Base-by-base conservation (phyloP, 2,329 filamentous ascomycete genomes). In the Lasiodiplodia citricola region DNA sequence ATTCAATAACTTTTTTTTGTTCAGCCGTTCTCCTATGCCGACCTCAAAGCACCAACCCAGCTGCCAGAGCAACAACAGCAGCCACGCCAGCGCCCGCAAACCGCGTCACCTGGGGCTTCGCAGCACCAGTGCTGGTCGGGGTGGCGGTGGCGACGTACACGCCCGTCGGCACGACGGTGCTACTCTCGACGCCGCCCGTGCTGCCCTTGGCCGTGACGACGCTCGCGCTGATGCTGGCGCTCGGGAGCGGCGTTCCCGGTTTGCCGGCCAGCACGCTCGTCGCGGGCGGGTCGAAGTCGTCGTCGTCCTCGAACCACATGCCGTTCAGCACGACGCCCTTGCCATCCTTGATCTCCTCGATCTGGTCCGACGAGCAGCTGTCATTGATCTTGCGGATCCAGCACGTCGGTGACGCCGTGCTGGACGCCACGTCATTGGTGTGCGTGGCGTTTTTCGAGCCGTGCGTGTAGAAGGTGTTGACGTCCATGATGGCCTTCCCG, bases 361-460 rank as follows among this genome's bases (percentile, higher is more conserved):
- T 80, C 73, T 88, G 81, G 1, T 87, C 83, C 6, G 81, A 74
- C 0, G 82, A 82, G 74, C 90, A 92, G 0, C 87, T 87, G 2
- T 75, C 75, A 13, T 75, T 74, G 50, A 87, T 80, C 56, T 79
- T 80, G 25, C 89, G 84, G 10, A 92, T 73, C 79, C 86, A 92
- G 78, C 90, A 93, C 4, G 86, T 88, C 2, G 85, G 78, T 13
- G 81, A 74, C 1, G 84, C 83, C 64, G 70, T 58, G n/a, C 83
- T 80, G 18, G 77, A 69, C 0, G 87, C 86, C 2, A 87, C 76
- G 62, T 81, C 81, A 72, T 88, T 87, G 0, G 83, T 87, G 69
- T 87, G 82, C 0, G 86, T 89, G 1, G 90, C 83, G 71, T 88
- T 87, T 2, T 80, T 77, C 1, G 86, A 81, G 0, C 91, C 91